Percentiles rank a stretch among this genome's conserved stretches.
Evolutionary conservation across 192 early-diverging fungal species (phyloP).

Genomic region (Backusella tarrabulga): DNA sequence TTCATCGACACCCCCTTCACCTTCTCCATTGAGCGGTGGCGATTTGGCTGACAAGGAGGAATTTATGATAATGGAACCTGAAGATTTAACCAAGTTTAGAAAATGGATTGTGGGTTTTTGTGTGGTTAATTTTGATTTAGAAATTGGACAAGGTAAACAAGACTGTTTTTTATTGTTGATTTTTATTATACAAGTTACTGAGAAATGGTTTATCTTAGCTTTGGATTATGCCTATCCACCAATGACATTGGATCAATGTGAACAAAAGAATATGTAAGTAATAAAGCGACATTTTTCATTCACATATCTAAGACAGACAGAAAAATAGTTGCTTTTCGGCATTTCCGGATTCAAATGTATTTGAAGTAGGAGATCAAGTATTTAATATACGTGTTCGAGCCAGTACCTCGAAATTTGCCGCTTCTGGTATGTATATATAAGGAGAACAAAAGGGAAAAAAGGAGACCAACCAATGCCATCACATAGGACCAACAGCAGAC

Average conservation of each 20-base stretch:
- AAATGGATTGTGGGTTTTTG: conserved; percentile 76
- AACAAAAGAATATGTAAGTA: conserved; percentile 67
- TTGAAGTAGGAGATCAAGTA: conserved; percentile 71
- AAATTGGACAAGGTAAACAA: conserved; percentile 66
- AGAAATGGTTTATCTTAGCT: conserved; percentile 32
- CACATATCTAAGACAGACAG: no score
- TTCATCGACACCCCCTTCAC: not conserved
- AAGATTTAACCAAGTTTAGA: conserved; percentile 45
- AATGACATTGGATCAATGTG: conserved; percentile 59
- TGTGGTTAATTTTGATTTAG: conserved; percentile 81
- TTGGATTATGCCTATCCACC: conserved; percentile 73
- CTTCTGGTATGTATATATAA: conserved; percentile 40
- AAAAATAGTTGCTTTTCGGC: conserved; percentile 62
- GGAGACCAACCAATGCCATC: not conserved
- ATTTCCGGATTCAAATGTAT: conserved; percentile 76
- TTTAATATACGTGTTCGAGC: conserved; percentile 73
- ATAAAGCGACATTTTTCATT: not conserved
- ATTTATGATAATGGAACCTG: conserved; percentile 17
- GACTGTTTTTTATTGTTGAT: not conserved
- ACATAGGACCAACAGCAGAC: conserved; percentile 49
- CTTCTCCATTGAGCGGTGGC: not conserved
- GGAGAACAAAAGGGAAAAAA: not conserved
- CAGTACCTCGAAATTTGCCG: conserved; percentile 48
- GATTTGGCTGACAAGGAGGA: conserved; percentile 25
- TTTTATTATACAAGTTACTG: not conserved